These are phyloP conservation scores for Bothriochloa decipiens DNA, from an alignment of 176 grass and related monocot genomes.

Conservation along the genomic window DNA sequence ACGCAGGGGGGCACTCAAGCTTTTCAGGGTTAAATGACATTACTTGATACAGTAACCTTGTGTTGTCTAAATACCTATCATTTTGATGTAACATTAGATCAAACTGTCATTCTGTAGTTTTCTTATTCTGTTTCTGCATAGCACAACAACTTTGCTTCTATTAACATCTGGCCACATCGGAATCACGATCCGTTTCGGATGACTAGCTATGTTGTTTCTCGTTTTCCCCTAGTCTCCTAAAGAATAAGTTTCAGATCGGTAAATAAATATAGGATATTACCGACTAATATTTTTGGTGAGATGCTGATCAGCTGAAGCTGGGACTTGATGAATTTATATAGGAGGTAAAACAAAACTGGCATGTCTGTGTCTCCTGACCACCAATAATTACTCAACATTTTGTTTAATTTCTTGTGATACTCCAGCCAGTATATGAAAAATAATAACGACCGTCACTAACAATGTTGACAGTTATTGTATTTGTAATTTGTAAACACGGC, in stretches of 20 bases:
- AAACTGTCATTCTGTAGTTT: conserved; percentile 20
- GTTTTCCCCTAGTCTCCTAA: not conserved
- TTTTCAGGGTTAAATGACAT: conserved; percentile 72
- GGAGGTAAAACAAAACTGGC: too few relatives aligned
- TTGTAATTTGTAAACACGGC: too few relatives aligned
- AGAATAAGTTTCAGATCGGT: not conserved
- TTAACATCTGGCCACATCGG: conserved; percentile 18
- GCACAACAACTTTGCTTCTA: not conserved
- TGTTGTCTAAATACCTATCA: not conserved
- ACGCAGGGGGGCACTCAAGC: conserved; percentile 69
- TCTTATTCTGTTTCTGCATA: conserved; percentile 25
- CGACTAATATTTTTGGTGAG: not conserved
- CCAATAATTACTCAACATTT: too few relatives aligned
- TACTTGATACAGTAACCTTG: conserved; percentile 47
- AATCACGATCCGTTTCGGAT: not conserved
- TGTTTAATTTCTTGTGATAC: too few relatives aligned
- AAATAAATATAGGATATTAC: not conserved
- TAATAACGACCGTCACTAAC: too few relatives aligned
- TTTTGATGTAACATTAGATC: conserved; percentile 45
- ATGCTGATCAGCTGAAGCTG: not conserved
- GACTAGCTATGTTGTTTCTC: not conserved
- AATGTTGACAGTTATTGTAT: too few relatives aligned
- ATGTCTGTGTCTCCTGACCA: too few relatives aligned
- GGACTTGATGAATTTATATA: not conserved
- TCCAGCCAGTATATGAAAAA: too few relatives aligned